Conservation (phyloP, 208 protist species). For the Acanthamoeba triangularis region DNA sequence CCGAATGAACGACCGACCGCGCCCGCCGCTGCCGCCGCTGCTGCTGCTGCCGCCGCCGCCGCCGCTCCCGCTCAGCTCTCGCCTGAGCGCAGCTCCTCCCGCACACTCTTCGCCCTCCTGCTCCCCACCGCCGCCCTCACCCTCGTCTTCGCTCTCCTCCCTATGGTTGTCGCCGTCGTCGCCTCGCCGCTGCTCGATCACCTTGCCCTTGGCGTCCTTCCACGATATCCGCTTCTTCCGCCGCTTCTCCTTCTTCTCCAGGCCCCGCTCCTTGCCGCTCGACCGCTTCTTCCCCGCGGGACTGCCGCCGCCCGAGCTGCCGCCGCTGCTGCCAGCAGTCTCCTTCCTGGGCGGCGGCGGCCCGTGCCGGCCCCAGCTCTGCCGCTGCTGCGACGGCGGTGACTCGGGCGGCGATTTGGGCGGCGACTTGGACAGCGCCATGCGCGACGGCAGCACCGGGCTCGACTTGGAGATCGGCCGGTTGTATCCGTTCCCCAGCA, state of each 20-base stretch:
- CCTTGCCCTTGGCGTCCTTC: slow-evolving; percentile 22
- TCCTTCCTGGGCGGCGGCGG: not conserved
- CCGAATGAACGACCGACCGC: not conserved
- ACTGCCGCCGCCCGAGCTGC: not conserved
- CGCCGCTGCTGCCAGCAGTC: not conserved
- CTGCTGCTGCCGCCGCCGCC: not conserved
- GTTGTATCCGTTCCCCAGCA: not conserved
- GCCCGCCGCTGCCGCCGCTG: not conserved
- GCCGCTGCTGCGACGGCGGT: not conserved
- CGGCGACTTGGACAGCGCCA: not conserved
- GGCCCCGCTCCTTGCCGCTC: not conserved
- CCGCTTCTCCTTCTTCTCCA: slow-evolving; percentile 22
- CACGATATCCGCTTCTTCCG: slow-evolving; percentile 6
- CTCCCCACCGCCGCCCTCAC: too few relatives aligned
- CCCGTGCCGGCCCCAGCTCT: not conserved
- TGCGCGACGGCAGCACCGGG: not conserved
- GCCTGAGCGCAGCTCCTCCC: not conserved
- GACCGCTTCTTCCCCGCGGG: not conserved
- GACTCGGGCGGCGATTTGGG: not conserved
- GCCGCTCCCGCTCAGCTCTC: not conserved
- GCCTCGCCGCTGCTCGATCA: not conserved
- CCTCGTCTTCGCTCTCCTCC: not conserved
- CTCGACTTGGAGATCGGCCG: slow-evolving; percentile 1
- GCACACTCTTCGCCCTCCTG: not conserved
- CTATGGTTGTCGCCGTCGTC: not conserved